Percentiles rank a stretch among this genome's conserved stretches.
phyloP scores from a whole-genome alignment of 2,329 filamentous ascomycete species.

The Fusarium ramigenum region DNA sequence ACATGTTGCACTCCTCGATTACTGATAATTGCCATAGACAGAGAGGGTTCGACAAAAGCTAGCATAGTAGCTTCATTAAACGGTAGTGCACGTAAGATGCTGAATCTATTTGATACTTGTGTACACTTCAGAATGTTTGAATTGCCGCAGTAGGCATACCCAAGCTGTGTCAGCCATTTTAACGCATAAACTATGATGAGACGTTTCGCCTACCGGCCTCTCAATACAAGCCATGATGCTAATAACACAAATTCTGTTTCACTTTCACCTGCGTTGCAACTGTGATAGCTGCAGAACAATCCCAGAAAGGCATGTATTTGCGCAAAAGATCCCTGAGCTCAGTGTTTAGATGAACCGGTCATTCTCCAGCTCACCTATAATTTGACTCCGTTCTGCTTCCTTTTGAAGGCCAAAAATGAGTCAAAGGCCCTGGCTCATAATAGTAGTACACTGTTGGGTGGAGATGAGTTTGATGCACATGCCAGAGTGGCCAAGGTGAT shows the following conservation, averaged over 20 bases:
- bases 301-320: not conserved
- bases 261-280: not conserved
- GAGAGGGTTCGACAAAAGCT: not conserved
- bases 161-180: not conserved
- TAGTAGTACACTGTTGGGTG: not conserved
- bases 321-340: not conserved
- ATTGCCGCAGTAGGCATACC: not conserved
- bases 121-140: not conserved
- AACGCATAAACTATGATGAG: not conserved
- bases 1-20: not conserved
- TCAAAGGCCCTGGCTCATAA: not conserved
- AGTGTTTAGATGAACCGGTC: not conserved
- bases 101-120: not conserved
- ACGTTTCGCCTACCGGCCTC: not conserved
- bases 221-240: not conserved
- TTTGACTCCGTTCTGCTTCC: too few species aligned
- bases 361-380: not conserved
- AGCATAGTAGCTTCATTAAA: not conserved
- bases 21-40: not conserved
- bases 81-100: not conserved
- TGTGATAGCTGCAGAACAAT: not conserved
- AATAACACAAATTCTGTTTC: constrained; percentile 3
- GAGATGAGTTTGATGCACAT: not conserved
- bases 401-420: not conserved
- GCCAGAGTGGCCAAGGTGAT: not conserved